phyloP scores from a whole-genome alignment of 2,329 filamentous ascomycete species.

The Venturia carpophila region DNA sequence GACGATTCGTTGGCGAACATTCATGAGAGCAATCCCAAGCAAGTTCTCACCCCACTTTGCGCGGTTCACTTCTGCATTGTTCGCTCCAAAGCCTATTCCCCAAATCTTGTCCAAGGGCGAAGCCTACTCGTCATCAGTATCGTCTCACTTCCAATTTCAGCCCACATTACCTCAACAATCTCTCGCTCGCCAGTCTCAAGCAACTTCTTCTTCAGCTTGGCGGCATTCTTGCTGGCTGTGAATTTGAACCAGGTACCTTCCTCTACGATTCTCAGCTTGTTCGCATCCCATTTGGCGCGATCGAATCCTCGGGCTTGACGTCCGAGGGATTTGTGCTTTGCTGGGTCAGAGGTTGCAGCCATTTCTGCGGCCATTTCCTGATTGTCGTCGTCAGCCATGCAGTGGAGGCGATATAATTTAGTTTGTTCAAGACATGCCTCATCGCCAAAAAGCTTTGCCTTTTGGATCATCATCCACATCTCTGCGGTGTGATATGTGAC shows the following conservation, averaged over 20 bases:
- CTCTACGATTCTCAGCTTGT: constrained; percentile 14
- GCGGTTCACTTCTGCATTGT: constrained; percentile 12
- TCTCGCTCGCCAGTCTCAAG: constrained; percentile 17
- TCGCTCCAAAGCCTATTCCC: constrained; percentile 17
- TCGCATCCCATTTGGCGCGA: constrained; percentile 24
- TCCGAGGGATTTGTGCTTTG: constrained; percentile 29
- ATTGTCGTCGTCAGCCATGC: background rate
- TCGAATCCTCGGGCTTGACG: constrained; percentile 26
- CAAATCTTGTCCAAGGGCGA: constrained; percentile 18
- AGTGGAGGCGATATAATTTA: background rate
- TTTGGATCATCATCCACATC: constrained; percentile 44
- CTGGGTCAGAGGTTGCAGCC: constrained; percentile 23
- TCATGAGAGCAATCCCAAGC: constrained; percentile 18
- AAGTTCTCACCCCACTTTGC: constrained; percentile 14
- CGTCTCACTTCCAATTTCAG: background rate
- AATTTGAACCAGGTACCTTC: constrained; percentile 16
- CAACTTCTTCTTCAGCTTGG: constrained; percentile 4
- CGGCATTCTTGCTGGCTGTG: constrained; percentile 13
- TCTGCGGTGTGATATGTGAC: constrained; percentile 35
- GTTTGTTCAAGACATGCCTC: constrained; percentile 24
- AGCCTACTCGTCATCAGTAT: constrained; percentile 9
- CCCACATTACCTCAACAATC: constrained; percentile 14
- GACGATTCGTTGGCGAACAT: constrained; percentile 10
- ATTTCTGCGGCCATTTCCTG: constrained; percentile 15
- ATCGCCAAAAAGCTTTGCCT: constrained; percentile 37